These are phyloP conservation scores for Solanum chilense DNA, from an alignment of 257 asterid species.

Conservation along the genomic window DNA sequence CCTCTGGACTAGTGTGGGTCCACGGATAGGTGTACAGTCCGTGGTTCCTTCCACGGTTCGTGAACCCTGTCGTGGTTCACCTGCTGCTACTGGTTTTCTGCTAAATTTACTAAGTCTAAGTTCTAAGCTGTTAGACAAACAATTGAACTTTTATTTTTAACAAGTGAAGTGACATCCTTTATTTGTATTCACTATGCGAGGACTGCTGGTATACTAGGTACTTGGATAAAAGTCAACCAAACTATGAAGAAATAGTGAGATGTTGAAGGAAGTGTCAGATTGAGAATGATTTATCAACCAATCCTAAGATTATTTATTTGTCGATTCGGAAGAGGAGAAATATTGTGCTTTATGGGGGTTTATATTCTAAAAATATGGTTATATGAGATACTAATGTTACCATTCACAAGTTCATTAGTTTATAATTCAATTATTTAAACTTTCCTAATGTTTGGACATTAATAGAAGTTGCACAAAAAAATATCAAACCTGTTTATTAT, in stretches of 20 bases:
- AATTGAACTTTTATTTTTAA: too few relatives aligned
- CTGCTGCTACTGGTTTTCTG: too few relatives aligned
- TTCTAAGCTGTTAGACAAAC: too few relatives aligned
- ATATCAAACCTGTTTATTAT: neutral
- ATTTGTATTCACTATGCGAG: neutral
- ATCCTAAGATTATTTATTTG: too few relatives aligned
- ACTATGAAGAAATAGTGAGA: neutral
- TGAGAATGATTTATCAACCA: neutral
- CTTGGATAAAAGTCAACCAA: neutral
- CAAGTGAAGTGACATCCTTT: neutral
- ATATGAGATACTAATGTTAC: neutral
- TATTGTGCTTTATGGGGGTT: neutral
- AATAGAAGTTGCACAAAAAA: neutral
- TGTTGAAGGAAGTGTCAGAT: neutral
- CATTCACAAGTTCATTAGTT: neutral
- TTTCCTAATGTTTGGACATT: neutral
- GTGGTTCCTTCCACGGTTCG: too few relatives aligned
- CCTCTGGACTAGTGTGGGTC: too few relatives aligned
- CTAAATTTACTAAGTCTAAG: too few relatives aligned
- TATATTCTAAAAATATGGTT: neutral
- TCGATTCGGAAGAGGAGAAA: neutral
- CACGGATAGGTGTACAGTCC: rapidly evolving
- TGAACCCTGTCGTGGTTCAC: too few relatives aligned
- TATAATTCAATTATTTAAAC: neutral
- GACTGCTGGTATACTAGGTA: neutral